Evolutionary conservation across 2,329 filamentous ascomycete genomes (phyloP).

Genomic region (Ophiognomonia clavigignenti-juglandacearum): DNA sequence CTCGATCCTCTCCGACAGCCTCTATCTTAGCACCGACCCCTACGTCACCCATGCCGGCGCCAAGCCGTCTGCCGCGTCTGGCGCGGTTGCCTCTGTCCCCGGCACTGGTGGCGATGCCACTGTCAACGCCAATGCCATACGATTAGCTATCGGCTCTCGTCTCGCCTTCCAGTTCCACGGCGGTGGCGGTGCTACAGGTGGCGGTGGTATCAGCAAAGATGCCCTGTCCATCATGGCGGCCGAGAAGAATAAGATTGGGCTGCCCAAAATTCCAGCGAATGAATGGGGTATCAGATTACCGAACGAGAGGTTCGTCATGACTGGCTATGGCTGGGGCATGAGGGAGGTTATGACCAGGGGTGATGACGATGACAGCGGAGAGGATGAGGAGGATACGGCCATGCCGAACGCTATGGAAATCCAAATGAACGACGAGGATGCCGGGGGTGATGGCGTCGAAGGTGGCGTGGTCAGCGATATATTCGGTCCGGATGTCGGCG

Average conservation of each 20-base stretch:
- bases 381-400: slow-evolving; percentile 33
- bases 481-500: slow-evolving; percentile 23
- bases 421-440: slow-evolving; percentile 31
- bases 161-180: slow-evolving; percentile 65
- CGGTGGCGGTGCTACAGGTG: slow-evolving; percentile 39
- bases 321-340: slow-evolving; percentile 60
- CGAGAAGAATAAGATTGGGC: slow-evolving; percentile 61
- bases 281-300: slow-evolving; percentile 66
- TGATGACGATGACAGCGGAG: slow-evolving; percentile 35
- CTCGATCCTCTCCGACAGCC: slow-evolving; percentile 63
- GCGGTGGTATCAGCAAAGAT: slow-evolving; percentile 61
- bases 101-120: slow-evolving; percentile 43
- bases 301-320: slow-evolving; percentile 64
- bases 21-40: slow-evolving; percentile 65
- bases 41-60: slow-evolving; percentile 56
- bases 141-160: slow-evolving; percentile 66
- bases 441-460: slow-evolving; percentile 44
- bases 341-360: slow-evolving; percentile 53
- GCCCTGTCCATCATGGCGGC: slow-evolving; percentile 71
- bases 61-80: slow-evolving; percentile 43
- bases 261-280: slow-evolving; percentile 58
- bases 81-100: slow-evolving; percentile 42
- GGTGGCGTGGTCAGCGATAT: slow-evolving; percentile 48
- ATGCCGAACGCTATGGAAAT: slow-evolving; percentile 44
- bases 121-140: slow-evolving; percentile 63